Evolutionary conservation across 75 land plant species (phyloP).

Genomic region (Pinus taeda): DNA sequence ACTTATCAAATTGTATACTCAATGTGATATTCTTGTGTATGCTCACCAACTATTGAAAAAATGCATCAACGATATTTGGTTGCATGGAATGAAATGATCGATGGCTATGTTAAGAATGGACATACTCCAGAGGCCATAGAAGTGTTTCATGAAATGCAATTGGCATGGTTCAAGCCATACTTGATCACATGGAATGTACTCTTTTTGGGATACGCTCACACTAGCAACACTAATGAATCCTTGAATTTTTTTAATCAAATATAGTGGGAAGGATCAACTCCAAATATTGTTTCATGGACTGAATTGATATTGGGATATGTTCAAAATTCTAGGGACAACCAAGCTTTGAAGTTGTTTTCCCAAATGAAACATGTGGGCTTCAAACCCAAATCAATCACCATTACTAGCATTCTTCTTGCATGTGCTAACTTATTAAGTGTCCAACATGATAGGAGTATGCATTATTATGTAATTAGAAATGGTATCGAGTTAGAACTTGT

Average conservation of each 20-base stretch:
- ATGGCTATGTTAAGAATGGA: conserved; percentile 6
- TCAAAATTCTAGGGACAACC: conserved; percentile 18
- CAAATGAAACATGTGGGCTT: conserved; percentile 21
- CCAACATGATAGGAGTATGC: conserved; percentile 11
- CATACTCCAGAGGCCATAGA: conserved; percentile 7
- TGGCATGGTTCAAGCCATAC: conserved; percentile 33
- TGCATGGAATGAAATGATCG: conserved; percentile 21
- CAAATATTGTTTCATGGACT: conserved; percentile 62
- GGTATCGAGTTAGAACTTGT: conserved; percentile 9
- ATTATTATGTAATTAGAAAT: conserved; percentile 1
- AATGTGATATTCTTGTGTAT: conserved; percentile 11
- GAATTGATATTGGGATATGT: conserved; percentile 51
- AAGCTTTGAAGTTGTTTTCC: conserved; percentile 38
- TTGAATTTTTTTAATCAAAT: conserved; percentile 28
- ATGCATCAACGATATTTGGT: conserved; percentile 34
- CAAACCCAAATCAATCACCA: conserved; percentile 9
- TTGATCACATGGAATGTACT: conserved; percentile 59
- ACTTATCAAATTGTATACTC: conserved; percentile 44
- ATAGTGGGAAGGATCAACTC: conserved; percentile 38
- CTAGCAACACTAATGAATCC: conserved; percentile 33
- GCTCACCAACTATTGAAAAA: conserved; percentile 34
- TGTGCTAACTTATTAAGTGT: conserved; percentile 2
- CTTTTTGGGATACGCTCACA: conserved; percentile 48
- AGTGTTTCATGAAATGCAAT: conserved; percentile 13
- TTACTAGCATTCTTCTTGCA: conserved; percentile 4